Evolutionary conservation across 1,139 yeast species (phyloP).

Genomic region (Suhomyces panamericanus): DNA sequence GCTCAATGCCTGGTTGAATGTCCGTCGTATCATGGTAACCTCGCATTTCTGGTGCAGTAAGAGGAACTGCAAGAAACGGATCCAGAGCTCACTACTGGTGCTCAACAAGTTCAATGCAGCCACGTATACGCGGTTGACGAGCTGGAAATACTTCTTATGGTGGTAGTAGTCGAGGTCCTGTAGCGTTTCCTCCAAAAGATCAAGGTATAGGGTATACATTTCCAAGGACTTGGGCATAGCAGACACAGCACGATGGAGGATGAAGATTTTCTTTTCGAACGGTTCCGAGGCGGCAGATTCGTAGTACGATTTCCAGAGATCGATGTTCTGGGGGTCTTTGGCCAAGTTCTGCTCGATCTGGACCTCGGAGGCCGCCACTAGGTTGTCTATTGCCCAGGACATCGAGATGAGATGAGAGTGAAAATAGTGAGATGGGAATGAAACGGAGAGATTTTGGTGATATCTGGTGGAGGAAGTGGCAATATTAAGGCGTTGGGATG

Average conservation of each 20-base stretch:
- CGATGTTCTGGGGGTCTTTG: constrained; percentile 43
- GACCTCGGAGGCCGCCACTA: constrained; percentile 4
- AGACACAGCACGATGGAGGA: constrained; percentile 55
- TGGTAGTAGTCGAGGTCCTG: constrained; percentile 28
- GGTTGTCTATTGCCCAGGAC: constrained; percentile 3
- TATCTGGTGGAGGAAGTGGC: too few species aligned
- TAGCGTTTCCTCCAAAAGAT: constrained; percentile 36
- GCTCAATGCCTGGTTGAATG: constrained; percentile 55
- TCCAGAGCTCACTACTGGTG: constrained; percentile 58
- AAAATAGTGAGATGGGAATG: background rate
- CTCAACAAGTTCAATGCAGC: constrained; percentile 44
- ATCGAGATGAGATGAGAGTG: background rate
- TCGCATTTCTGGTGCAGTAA: constrained; percentile 31
- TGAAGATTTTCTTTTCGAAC: constrained; percentile 37
- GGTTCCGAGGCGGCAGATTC: constrained; percentile 29
- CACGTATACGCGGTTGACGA: constrained; percentile 47
- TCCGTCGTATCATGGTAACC: constrained; percentile 45
- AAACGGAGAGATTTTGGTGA: background rate
- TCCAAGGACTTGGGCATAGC: constrained; percentile 51
- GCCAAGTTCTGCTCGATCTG: constrained; percentile 44
- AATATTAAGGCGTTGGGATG: background rate
- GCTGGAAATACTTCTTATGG: constrained; percentile 29
- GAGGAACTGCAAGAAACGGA: constrained; percentile 51
- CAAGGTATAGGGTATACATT: constrained; percentile 58
- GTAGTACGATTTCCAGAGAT: constrained; percentile 57